Conservation (phyloP, 768 basidiomycete species). For the Leccinum disarticulatum region DNA sequence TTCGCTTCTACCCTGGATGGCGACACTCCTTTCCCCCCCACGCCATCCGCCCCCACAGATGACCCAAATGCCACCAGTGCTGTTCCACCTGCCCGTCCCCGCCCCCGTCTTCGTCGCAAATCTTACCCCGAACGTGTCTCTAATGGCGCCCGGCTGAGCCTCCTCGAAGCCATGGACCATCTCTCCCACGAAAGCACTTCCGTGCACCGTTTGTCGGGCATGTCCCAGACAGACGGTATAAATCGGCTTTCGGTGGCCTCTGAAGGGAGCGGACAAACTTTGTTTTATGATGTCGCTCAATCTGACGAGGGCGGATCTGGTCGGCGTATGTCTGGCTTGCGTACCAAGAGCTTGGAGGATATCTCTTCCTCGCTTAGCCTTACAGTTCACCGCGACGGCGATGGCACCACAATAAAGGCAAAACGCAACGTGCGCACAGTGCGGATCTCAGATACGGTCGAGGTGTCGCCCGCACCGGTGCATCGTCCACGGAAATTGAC, state of each 20-base stretch:
- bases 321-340: conserved; percentile 1
- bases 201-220: conserved; percentile 2
- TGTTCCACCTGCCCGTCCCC: conserved; percentile 12
- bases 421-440: conserved; percentile 26
- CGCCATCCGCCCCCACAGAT: neutral
- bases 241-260: conserved; percentile 27
- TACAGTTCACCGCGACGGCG: conserved; percentile 1
- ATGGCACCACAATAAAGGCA: neutral
- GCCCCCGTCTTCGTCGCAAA: conserved; percentile 17
- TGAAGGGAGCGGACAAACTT: conserved; percentile 26
- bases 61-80: neutral
- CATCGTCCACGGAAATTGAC: conserved; percentile 24
- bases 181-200: conserved; percentile 20
- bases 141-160: conserved; percentile 23
- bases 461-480: conserved; percentile 18
- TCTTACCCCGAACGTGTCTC: conserved; percentile 28
- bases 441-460: conserved; percentile 25
- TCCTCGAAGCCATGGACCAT: conserved; percentile 29
- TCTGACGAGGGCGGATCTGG: conserved; percentile 1
- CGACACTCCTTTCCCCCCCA: neutral
- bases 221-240: conserved; percentile 5
- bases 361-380: conserved; percentile 21
- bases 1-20: conserved; percentile 21
- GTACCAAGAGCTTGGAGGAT: conserved; percentile 27
- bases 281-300: conserved; percentile 26